Evolutionary conservation across 2,329 filamentous ascomycete species (phyloP).

Genomic region (Ascochyta koolunga): DNA sequence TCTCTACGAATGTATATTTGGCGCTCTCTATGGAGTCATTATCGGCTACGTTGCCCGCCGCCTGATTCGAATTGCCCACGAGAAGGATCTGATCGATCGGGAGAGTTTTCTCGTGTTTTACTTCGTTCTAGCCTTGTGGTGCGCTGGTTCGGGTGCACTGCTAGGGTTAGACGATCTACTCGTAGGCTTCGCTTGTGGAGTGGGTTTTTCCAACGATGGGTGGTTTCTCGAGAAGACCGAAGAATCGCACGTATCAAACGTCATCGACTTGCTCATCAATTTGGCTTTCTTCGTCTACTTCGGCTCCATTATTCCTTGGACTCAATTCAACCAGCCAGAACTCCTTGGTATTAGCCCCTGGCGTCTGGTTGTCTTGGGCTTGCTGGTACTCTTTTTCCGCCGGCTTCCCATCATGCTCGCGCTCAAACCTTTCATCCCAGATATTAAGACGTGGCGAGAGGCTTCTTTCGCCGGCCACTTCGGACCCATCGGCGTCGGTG

Average conservation of each 20-base stretch:
- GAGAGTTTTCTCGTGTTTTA: slow-evolving; percentile 99
- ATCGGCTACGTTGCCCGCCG: slow-evolving; percentile 91
- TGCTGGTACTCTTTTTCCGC: slow-evolving; percentile 93
- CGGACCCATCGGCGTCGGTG: slow-evolving; percentile 94
- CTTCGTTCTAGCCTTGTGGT: slow-evolving; percentile 94
- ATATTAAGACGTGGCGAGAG: slow-evolving; percentile 98
- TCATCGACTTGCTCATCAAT: slow-evolving; percentile 96
- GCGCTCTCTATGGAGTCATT: slow-evolving; percentile 83
- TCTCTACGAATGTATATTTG: slow-evolving; percentile 94
- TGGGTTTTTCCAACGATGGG: slow-evolving; percentile 99
- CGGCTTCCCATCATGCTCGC: slow-evolving; percentile 93
- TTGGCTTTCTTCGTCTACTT: slow-evolving; percentile 98
- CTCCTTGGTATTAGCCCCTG: slow-evolving; percentile 78
- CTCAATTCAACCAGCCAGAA: slow-evolving; percentile 77
- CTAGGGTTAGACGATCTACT: slow-evolving; percentile 92
- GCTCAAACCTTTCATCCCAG: slow-evolving; percentile 90
- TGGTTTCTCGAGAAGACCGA: slow-evolving; percentile 99
- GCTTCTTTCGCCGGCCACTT: slow-evolving; percentile 97
- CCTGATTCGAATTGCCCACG: slow-evolving; percentile 86
- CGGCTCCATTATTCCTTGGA: slow-evolving; percentile 96
- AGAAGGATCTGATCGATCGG: slow-evolving; percentile 84
- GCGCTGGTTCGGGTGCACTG: slow-evolving; percentile 89
- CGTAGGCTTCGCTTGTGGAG: slow-evolving; percentile 91
- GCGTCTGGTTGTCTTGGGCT: slow-evolving; percentile 89
- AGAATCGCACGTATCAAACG: slow-evolving; percentile 98